Base-by-base conservation (phyloP, 306 rosid genomes). In the Castanopsis chinensis region DNA sequence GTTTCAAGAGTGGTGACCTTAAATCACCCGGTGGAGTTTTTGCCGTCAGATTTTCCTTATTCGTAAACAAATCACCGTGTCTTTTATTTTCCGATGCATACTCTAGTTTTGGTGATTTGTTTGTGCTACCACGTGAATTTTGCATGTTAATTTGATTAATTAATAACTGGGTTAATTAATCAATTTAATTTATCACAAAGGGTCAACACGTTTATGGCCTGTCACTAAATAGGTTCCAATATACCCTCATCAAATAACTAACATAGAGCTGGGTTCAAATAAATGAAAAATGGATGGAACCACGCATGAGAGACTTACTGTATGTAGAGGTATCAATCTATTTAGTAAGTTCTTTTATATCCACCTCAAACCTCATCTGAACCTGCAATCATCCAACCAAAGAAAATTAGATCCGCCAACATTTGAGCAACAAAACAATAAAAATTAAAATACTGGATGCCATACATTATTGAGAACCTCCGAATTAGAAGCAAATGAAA, bases 351-450 rank as follows among this genome's bases (percentile, higher is more conserved):
- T 91, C 97, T 84, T 95, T 91, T 76, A 95, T 95, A 83, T 95
- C 99, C 72, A 92, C 97, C 86, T 95, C 99, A 83, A 95, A 95
- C 95, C 99, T 95, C 77, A 93, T 91, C 30, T 95, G 99, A 69
- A 95, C 99, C 99, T 95, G 93, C 30, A 81, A 73, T 71, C 56
- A 71, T 43, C 60, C 58, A 58, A 69, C 10, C 64, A 71, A 33
- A 72, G 71, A 63, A 58, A 21, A 65, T 77, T 51, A 74, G 52
- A 74, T 79, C 63, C 35, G n/a, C 17, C 33, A 71, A 12, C 53
- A 59, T 33, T 7, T 2, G 59, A 61, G 21, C 9, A 59, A 55
- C 52, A 2, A 51, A 53, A 55, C n/a, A 67, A 65, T 10, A 37
- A 27, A 43, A 25, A 14, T 2, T 67, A 27, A n/a, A 80, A n/a